Evolutionary conservation across 2,329 filamentous ascomycete genomes (phyloP), one percentile per base, ranked within the genome.

Genomic region (Fusarium sp.): DNA sequence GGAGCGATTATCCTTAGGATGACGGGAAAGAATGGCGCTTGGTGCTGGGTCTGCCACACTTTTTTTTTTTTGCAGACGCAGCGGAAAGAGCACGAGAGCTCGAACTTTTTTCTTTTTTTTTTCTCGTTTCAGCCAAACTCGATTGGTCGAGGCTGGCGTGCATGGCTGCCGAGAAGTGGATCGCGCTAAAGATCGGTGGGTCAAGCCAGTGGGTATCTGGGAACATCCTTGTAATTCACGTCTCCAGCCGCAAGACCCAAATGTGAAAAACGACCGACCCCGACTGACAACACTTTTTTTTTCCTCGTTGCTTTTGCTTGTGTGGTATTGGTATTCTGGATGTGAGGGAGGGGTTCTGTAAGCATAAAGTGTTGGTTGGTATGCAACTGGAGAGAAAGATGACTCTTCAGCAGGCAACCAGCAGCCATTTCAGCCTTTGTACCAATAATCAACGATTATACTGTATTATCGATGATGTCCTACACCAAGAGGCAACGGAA

Each of bases 151-250:
- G 72, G 64, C 71, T 79, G 75, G 72, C 69, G 67, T 79, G 76
- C 81, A 78, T 79, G 80, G 78, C 72, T 82, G 77, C 79, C 79
- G 76, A 43, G 75, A 75, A 76, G 81, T 80, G 81, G 81, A 72
- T 18, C 67, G 60, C 71, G 64, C 78, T 80, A 81, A 68, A 69
- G 73, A 76, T 78, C 73, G 78, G 79, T 80, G 78, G 78, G 75
- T 70, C 75, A 38, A 54, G 21, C 16, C n/a, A 46, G 60, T 69
- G 70, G 71, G 43, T 67, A 67, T 60, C 47, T 74, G 60, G 54
- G 72, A 64, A 47, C 15, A 75, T 68, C 69, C 71, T 69, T 75
- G 71, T 57, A 68, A 32, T 46, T 43, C 52, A 71, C 52, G 58
- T 49, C 61, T 71, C 68, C 56, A 76, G 65, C 71, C 67, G 71